Evolutionary conservation across 2,329 filamentous ascomycete species (phyloP).

Genomic region (Trichoderma atrobrunneum): DNA sequence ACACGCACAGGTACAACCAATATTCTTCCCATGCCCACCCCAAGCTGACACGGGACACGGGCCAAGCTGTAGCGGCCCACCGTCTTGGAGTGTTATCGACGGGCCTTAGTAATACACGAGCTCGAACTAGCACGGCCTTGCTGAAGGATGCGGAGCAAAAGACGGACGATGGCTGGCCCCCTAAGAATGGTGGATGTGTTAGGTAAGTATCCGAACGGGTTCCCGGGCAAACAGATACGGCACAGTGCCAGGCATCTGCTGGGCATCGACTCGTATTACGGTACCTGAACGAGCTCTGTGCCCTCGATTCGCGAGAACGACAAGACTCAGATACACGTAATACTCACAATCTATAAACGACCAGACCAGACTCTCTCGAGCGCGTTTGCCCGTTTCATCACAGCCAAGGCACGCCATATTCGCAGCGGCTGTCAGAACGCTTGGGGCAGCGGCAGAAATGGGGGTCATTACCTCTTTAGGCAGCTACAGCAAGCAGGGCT

Average conservation of each 20-base stretch:
- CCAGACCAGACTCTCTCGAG: not conserved
- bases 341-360: not conserved
- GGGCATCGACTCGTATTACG: not conserved
- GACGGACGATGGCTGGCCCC: not conserved
- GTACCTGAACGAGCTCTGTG: not conserved
- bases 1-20: not conserved
- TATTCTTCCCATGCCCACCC: not conserved
- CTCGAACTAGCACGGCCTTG: not conserved
- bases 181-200: not conserved
- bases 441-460: constrained; percentile 6
- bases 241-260: not conserved
- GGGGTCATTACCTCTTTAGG: constrained; percentile 18
- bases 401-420: not conserved
- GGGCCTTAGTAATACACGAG: not conserved
- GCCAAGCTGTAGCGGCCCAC: not conserved
- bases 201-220: not conserved
- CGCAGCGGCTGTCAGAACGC: constrained; percentile 14
- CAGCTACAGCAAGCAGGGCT: constrained; percentile 17
- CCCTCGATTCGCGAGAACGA: constrained; percentile 9
- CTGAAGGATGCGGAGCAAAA: not conserved
- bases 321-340: not conserved
- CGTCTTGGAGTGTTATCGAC: not conserved
- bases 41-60: constrained; percentile 9
- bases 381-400: not conserved
- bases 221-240: not conserved